Base-by-base conservation (phyloP, 2,329 filamentous ascomycete genomes). In the Alternaria alternata region DNA sequence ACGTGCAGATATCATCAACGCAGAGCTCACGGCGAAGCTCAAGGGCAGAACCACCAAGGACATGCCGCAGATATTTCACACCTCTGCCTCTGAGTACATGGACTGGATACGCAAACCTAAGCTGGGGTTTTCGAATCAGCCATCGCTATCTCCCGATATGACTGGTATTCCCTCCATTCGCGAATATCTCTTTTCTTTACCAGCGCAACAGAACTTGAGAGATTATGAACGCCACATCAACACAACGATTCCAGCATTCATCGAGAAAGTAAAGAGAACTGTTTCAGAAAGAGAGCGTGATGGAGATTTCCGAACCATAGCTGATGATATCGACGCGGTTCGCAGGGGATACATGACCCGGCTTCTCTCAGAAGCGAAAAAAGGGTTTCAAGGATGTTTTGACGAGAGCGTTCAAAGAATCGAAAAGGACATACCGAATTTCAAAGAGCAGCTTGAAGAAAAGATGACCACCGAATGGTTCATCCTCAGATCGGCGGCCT, bases 371-470 rank as follows among this genome's bases (percentile, higher is more conserved):
- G 9, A 32, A 32, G 30, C 30, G 30, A 32, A 32, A 32, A 32
- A 4, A 12, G 30, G 9, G 12, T 32, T 32, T 12, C 30, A 32
- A 32, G 12, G 12, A 32, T 32, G 30, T 32, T 32, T 12, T 12
- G 30, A 32, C 30, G 30, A 32, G 9, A 32, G 30, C 5, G 12
- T 32, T 12, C 8, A 32, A 12, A 32, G 30, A 32, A 32, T 12
- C 12, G 30, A 32, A 12, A 32, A 32, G 12, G 30, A 32, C 24
- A 26, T 26, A 26, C 24, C 24, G 24, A 26, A 26, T 26, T 65
- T 68, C 28, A 52, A 64, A 8, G 11, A 42, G 2, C 53, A 67
- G 16, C 48, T 63, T 16, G 51, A 63, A 5, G 91, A 94, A 81
- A 80, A 85, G 66, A 86, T 80, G 69, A 76, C 16, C 24, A 26